These are phyloP conservation scores for Ambrosia trifida DNA, from an alignment of 129 eudicot species.

Conservation along the genomic window DNA sequence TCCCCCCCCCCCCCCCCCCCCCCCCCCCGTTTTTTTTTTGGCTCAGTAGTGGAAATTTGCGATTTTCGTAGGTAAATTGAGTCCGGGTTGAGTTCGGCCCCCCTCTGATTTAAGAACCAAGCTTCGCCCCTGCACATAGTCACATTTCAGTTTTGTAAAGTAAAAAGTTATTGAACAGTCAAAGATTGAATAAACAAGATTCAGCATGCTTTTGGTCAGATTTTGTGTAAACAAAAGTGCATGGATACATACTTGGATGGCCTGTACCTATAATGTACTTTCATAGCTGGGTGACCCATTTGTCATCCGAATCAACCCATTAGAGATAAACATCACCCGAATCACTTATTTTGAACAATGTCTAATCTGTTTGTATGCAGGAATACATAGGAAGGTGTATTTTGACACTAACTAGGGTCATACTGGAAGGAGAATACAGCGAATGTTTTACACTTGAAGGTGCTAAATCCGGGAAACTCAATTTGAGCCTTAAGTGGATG, in stretches of 20 bases:
- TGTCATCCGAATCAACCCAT: neutral
- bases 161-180: neutral
- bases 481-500: slow-evolving; percentile 80
- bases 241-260: neutral
- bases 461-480: slow-evolving; percentile 77
- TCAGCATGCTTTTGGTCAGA: neutral
- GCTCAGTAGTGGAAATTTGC: no score
- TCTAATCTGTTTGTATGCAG: slow-evolving; percentile 37
- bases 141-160: neutral
- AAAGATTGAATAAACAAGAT: neutral
- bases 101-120: no score
- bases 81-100: no score
- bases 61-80: no score
- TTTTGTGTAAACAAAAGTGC: neutral
- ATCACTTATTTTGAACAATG: neutral
- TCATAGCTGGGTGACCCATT: neutral
- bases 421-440: slow-evolving; percentile 81
- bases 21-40: no score
- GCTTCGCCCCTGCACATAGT: no score
- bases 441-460: slow-evolving; percentile 77
- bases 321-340: neutral
- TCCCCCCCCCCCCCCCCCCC: no score
- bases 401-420: slow-evolving; percentile 85
- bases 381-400: slow-evolving; percentile 94
- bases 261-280: neutral